A percentile compares a stretch with the other conserved stretches of the same genome.
phyloP scores from a whole-genome alignment of 1,284 basidiomycete genomes.

The Meira miltonrushii region DNA sequence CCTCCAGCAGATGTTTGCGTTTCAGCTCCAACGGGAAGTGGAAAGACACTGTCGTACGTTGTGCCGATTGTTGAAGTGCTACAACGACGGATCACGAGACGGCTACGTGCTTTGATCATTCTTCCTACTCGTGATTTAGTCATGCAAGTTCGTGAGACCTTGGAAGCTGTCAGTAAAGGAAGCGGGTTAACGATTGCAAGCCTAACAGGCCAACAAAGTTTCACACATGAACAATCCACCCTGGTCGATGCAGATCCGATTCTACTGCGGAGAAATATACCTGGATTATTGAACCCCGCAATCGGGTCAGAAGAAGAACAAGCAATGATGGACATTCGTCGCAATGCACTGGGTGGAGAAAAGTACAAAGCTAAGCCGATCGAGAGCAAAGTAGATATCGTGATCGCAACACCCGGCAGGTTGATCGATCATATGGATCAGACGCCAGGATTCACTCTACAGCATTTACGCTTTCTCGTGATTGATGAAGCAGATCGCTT shows the following conservation, averaged over 20 bases:
- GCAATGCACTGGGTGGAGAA: neutral
- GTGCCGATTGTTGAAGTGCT: constrained; percentile 76
- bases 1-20: constrained; percentile 80
- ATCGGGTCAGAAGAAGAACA: neutral
- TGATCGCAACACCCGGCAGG: constrained; percentile 91
- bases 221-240: constrained; percentile 43
- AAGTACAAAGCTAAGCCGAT: neutral
- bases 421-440: constrained; percentile 86
- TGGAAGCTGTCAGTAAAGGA: constrained; percentile 69
- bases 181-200: constrained; percentile 71
- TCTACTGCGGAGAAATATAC: neutral
- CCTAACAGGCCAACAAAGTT: constrained; percentile 48
- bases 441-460: constrained; percentile 75
- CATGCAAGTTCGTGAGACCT: constrained; percentile 80
- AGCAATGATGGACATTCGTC: neutral
- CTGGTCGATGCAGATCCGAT: constrained; percentile 2
- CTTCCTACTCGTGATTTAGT: constrained; percentile 95
- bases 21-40: constrained; percentile 96
- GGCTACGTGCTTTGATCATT: constrained; percentile 83
- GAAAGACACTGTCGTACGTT: constrained; percentile 91
- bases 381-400: constrained; percentile 70
- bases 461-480: constrained; percentile 89
- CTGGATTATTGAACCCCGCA: neutral
- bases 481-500: constrained; percentile 97
- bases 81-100: constrained; percentile 37